Evolutionary conservation across 768 basidiomycete genomes (phyloP).

Genomic region (Collybiopsis confluens): DNA sequence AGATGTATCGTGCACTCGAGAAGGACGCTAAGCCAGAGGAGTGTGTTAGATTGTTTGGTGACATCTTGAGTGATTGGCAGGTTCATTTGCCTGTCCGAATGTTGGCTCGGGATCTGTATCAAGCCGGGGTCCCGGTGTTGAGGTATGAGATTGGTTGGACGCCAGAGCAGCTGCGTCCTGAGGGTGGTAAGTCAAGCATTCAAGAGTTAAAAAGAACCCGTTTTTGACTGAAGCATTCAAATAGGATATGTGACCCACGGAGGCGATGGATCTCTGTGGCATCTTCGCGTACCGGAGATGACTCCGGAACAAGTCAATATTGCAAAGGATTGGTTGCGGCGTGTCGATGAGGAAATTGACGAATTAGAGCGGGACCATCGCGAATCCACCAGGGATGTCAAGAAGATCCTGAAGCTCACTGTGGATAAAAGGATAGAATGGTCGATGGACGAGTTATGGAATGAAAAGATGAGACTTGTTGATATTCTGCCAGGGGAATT

Average conservation of each 20-base stretch:
- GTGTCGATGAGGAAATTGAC: conserved; percentile 40
- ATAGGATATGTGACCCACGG: conserved; percentile 70
- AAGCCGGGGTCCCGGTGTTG: conserved; percentile 56
- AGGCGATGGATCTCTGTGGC: conserved; percentile 61
- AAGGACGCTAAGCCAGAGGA: conserved; percentile 39
- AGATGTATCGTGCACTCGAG: conserved; percentile 37
- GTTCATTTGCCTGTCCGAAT: conserved; percentile 67
- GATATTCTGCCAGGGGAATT: conserved; percentile 1
- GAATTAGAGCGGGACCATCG: conserved; percentile 32
- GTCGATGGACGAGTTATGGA: conserved; percentile 53
- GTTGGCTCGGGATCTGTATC: conserved; percentile 54
- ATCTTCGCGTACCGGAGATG: conserved; percentile 50
- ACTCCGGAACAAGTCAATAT: conserved; percentile 37
- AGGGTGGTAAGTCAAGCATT: conserved; percentile 45
- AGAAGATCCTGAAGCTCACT: conserved; percentile 44
- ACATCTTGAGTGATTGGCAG: conserved; percentile 56
- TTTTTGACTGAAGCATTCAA: neutral
- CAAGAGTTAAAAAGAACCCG: neutral
- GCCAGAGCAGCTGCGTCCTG: conserved; percentile 51
- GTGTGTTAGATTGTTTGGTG: conserved; percentile 45
- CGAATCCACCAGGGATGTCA: conserved; percentile 23
- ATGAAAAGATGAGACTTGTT: conserved; percentile 35
- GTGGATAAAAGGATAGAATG: conserved; percentile 51
- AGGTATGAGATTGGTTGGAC: conserved; percentile 71
- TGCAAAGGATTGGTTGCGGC: conserved; percentile 54